Base-by-base conservation (phyloP, 192 early-diverging fungal genomes). In the Podila epicladia region DNA sequence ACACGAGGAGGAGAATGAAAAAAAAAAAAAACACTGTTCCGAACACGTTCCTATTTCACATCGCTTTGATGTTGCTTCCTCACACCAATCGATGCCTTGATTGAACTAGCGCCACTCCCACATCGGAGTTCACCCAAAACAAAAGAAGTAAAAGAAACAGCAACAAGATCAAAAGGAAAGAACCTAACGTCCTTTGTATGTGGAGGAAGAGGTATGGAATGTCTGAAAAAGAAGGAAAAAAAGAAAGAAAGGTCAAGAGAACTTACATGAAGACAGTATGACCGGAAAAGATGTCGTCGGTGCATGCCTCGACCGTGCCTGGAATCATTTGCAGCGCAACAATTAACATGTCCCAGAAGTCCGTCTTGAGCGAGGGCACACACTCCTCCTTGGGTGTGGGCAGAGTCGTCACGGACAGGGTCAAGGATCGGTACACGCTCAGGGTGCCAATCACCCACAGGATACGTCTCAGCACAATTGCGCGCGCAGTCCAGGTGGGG, bases 251-350 rank as follows among this genome's bases (percentile, higher is more conserved):
- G 29, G 29, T 29, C 29, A 29, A 29, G 29, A 29, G 3, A 13
- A 68, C 77, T 80, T 80, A 80, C 77, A 84, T 84, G 41, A 84
- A 84, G n/a, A 76, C 79, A 15, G 75, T 82, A 53, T 84, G 83
- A 26, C 83, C 83, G n/a, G 83, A 84, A 73, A 75, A 84, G 55
- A 84, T 84, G 51, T 84, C 79, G 51, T 84, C 83, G 0, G 83
- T 84, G 63, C 83, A 84, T 31, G 83, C 83, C 53, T 84, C 79
- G 35, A 82, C 69, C 8, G 73, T 72, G 12, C 83, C 83, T 4
- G 72, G 70, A 26, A 84, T 84, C 66, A 84, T 69, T 28, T 82
- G 64, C 9, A 82, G 49, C 4, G 73, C 66, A 17, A 72, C 63
- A 22, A 76, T 73, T 4, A 84, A 35, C 83, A 84, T 84, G 37